Evolutionary conservation across 1,139 yeast species (phyloP).

Genomic region (Entelexis sorbosivorans): DNA sequence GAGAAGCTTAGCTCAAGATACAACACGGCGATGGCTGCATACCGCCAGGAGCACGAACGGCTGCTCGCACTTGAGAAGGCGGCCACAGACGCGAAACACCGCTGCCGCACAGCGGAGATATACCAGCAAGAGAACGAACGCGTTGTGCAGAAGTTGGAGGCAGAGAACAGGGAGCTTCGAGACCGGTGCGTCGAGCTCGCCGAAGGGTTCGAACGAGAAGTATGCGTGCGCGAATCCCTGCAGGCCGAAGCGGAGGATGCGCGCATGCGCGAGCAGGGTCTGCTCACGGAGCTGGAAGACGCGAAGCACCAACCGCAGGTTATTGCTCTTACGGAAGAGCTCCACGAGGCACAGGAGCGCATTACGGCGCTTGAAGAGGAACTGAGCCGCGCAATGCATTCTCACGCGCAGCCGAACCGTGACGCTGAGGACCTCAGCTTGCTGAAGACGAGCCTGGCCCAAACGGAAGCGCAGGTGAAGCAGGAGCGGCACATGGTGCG

Average conservation of each 20-base stretch:
- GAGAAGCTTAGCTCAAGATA: neutral
- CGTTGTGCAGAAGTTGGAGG: neutral
- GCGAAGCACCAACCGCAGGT: neutral
- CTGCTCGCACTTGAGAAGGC: neutral
- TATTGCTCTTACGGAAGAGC: neutral
- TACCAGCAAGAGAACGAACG: neutral
- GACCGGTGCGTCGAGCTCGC: conserved; percentile 3
- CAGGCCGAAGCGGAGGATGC: neutral
- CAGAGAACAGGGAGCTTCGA: neutral
- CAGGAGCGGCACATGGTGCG: conserved; percentile 30
- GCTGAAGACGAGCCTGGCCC: neutral
- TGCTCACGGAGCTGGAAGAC: neutral
- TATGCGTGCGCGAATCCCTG: neutral
- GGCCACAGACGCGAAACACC: neutral
- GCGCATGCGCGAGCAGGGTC: neutral
- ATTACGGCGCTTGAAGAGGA: neutral
- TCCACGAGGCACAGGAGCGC: neutral
- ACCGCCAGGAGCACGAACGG: neutral
- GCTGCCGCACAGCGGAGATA: neutral
- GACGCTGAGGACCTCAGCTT: neutral
- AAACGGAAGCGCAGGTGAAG: neutral
- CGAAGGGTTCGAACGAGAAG: conserved; percentile 1
- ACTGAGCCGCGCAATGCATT: neutral
- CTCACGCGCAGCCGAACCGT: neutral
- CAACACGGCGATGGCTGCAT: neutral